Conservation (phyloP, 805 yeast genomes). For the Myxozyma udenii region DNA sequence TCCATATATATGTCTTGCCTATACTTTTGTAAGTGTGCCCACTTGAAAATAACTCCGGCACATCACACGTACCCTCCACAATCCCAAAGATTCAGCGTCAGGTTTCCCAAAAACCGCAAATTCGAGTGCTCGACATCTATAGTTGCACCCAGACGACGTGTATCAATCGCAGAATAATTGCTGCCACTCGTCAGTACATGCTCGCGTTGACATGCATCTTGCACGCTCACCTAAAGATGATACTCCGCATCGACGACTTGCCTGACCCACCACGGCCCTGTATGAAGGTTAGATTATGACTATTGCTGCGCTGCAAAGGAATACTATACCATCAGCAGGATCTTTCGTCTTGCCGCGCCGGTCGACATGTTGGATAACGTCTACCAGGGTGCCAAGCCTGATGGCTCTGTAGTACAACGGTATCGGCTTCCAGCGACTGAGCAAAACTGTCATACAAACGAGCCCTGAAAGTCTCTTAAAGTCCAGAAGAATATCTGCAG, state of each 20-base stretch:
- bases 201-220: too few relatives aligned
- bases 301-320: background rate
- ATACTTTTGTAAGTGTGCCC: background rate
- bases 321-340: slow-evolving; percentile 54
- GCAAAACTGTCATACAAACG: too few relatives aligned
- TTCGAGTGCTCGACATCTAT: slow-evolving; percentile 98
- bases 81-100: slow-evolving; percentile 95
- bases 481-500: too few relatives aligned
- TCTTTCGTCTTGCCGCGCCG: slow-evolving; percentile 51
- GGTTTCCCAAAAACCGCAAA: slow-evolving; percentile 84
- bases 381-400: too few relatives aligned
- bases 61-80: slow-evolving; percentile 66
- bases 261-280: slow-evolving; percentile 83
- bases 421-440: too few relatives aligned
- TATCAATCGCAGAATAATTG: slow-evolving; percentile 94
- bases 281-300: background rate
- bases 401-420: too few relatives aligned
- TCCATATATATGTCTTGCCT: slow-evolving; percentile 93
- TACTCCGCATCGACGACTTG: slow-evolving; percentile 94
- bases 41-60: background rate
- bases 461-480: too few relatives aligned
- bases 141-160: slow-evolving; percentile 92
- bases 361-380: slow-evolving; percentile 15
- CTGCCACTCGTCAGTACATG: slow-evolving; percentile 39
- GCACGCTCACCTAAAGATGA: slow-evolving; percentile 61